A percentile compares a stretch with the other conserved stretches of the same genome.
Evolutionary conservation across 2,329 filamentous ascomycete species (phyloP).

Genomic region (Fusarium sp.): DNA sequence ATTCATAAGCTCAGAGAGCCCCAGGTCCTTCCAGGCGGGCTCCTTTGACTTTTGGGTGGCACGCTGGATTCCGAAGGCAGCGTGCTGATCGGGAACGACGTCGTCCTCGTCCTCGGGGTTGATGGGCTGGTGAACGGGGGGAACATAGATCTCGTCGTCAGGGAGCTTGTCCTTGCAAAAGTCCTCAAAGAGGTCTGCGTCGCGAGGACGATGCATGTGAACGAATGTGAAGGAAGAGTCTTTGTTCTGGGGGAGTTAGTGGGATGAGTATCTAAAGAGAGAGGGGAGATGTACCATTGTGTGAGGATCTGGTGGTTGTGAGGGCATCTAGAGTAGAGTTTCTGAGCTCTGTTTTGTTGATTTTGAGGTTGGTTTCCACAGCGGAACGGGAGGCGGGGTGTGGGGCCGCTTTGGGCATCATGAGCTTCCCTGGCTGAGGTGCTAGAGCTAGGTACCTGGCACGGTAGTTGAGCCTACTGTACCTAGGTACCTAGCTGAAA

Average conservation of each 20-base stretch:
- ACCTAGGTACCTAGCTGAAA: too few relatives aligned
- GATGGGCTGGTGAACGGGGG: slow-evolving; percentile 80
- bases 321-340: slow-evolving; percentile 12
- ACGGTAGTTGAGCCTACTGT: background rate
- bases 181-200: slow-evolving; percentile 83
- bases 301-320: background rate
- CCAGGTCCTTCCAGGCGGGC: slow-evolving; percentile 82
- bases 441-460: too few relatives aligned
- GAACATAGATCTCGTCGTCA: slow-evolving; percentile 85
- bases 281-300: slow-evolving; percentile 16
- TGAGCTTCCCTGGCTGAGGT: background rate
- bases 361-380: slow-evolving; percentile 14
- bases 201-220: slow-evolving; percentile 76
- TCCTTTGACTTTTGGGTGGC: slow-evolving; percentile 79
- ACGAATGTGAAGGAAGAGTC: slow-evolving; percentile 80
- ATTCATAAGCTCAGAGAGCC: slow-evolving; percentile 75
- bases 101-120: slow-evolving; percentile 92
- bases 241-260: slow-evolving; percentile 65
- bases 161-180: slow-evolving; percentile 77
- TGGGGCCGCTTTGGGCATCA: slow-evolving; percentile 19
- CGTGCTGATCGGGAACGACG: slow-evolving; percentile 87
- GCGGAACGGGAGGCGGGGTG: slow-evolving; percentile 29
- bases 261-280: background rate
- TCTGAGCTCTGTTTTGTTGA: slow-evolving; percentile 25
- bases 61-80: slow-evolving; percentile 85